phyloP scores from a whole-genome alignment of 1,284 basidiomycete genomes.

The Ustilago sp. region DNA sequence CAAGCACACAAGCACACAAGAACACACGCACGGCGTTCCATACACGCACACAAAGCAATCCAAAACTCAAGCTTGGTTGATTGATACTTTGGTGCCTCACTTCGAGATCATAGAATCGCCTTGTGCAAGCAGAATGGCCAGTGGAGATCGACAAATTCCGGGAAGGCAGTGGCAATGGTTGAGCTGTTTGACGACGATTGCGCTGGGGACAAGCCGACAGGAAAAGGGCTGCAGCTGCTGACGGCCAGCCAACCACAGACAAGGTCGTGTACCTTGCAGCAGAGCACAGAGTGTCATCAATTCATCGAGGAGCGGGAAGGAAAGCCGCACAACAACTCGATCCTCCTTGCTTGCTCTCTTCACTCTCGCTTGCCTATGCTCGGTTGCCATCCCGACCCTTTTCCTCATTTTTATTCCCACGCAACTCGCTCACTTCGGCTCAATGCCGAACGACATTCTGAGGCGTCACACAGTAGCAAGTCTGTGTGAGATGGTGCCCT shows the following conservation, averaged over 20 bases:
- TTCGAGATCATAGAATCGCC: background rate
- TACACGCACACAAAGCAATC: background rate
- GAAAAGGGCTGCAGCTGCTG: slow-evolving; percentile 1
- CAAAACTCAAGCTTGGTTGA: background rate
- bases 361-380: background rate
- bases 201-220: slow-evolving; percentile 4
- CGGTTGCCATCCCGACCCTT: background rate
- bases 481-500: background rate
- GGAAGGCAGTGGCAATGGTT: too few relatives aligned
- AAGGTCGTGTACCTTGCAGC: background rate
- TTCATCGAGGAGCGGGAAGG: background rate
- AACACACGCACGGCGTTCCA: background rate
- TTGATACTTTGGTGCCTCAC: background rate
- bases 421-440: background rate
- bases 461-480: background rate
- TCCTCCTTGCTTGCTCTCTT: background rate
- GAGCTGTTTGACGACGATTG: background rate
- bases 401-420: background rate
- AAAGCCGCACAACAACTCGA: background rate
- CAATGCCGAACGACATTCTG: background rate
- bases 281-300: background rate
- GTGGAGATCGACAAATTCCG: too few relatives aligned
- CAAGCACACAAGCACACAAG: slow-evolving; percentile 18
- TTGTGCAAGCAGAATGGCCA: too few relatives aligned
- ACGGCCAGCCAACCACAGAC: background rate